Conservation (phyloP, 257 asterid genomes). For the Solanum ossicruentum region DNA sequence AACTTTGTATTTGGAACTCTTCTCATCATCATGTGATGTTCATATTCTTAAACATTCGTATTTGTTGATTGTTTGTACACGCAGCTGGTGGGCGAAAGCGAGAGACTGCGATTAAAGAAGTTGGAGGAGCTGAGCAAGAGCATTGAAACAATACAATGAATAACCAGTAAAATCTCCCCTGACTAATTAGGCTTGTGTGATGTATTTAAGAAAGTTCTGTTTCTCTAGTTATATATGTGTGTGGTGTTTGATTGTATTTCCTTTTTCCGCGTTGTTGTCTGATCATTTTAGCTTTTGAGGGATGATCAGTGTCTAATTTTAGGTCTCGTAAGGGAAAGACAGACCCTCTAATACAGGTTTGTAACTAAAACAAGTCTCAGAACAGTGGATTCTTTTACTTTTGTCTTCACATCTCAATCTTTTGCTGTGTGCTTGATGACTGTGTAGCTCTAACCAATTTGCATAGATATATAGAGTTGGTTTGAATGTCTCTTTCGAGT, state of each 20-base stretch:
- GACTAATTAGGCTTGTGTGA: constrained; percentile 55
- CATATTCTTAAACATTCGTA: not conserved
- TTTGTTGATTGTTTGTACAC: not conserved
- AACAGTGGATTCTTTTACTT: constrained; percentile 34
- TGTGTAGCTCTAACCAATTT: not conserved
- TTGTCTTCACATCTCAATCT: not conserved
- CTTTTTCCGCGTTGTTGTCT: constrained; percentile 18
- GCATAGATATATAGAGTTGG: not conserved
- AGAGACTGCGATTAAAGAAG: constrained; percentile 81
- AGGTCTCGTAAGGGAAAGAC: constrained; percentile 32
- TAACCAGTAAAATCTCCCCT: constrained; percentile 11
- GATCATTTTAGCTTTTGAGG: constrained; percentile 38
- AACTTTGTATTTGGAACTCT: not conserved
- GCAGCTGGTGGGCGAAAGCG: constrained; percentile 94
- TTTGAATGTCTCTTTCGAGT: not conserved
- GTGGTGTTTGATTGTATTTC: constrained; percentile 55
- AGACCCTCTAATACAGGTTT: constrained; percentile 43
- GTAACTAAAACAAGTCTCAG: constrained; percentile 64
- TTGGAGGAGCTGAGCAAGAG: constrained; percentile 99
- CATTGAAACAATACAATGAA: constrained; percentile 56
- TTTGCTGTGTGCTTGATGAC: not conserved
- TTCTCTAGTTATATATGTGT: constrained; percentile 36
- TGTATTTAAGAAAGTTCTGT: constrained; percentile 43
- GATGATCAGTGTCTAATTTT: constrained; percentile 38
- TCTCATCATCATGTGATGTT: not conserved